Conservation (phyloP, 495 filamentous ascomycete species). For the Parathielavia hyrcaniae region DNA sequence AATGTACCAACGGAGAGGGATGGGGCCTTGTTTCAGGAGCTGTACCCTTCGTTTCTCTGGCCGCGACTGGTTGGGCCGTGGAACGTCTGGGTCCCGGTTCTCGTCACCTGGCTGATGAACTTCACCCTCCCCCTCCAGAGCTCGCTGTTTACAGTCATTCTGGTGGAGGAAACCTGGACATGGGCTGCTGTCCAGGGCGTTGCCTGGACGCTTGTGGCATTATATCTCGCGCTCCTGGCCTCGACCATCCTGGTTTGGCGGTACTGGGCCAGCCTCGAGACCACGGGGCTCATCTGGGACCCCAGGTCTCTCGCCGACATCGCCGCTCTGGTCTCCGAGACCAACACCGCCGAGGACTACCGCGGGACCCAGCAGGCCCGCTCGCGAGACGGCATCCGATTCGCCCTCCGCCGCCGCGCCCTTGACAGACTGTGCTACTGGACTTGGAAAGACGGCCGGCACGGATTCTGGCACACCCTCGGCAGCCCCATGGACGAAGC, state of each 20-base stretch:
- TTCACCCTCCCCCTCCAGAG: constrained; percentile 45
- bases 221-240: constrained; percentile 62
- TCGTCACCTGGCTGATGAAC: constrained; percentile 43
- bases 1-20: constrained; percentile 43
- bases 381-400: constrained; percentile 45
- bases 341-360: constrained; percentile 67
- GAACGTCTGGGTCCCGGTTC: constrained; percentile 40
- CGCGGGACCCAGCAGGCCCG: constrained; percentile 50
- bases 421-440: constrained; percentile 75
- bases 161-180: constrained; percentile 51
- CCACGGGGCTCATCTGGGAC: constrained; percentile 80
- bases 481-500: constrained; percentile 35
- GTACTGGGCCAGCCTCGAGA: constrained; percentile 44
- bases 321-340: constrained; percentile 65
- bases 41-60: constrained; percentile 49
- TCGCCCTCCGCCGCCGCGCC: constrained; percentile 44
- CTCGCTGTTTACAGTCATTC: constrained; percentile 43
- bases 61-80: constrained; percentile 41
- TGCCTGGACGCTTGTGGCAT: constrained; percentile 68
- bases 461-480: constrained; percentile 41
- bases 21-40: constrained; percentile 46
- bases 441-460: constrained; percentile 50
- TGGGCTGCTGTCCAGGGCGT: constrained; percentile 73
- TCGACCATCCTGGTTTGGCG: constrained; percentile 50
- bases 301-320: constrained; percentile 73